Evolutionary conservation across 163 green algal genomes (phyloP).

Genomic region (Prototheca cutis): DNA sequence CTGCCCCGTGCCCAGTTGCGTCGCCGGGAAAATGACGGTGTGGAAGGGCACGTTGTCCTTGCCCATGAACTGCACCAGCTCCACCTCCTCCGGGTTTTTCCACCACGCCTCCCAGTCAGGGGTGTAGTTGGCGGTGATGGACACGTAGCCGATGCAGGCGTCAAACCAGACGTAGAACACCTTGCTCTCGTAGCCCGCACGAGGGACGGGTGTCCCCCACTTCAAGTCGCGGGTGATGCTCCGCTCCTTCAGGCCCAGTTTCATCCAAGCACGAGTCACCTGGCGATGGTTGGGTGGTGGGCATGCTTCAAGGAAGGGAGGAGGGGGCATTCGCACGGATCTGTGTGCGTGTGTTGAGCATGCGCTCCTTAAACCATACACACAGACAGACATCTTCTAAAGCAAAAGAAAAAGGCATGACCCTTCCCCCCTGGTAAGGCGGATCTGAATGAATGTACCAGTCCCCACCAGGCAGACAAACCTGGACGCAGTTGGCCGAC

Average conservation of each 20-base stretch:
- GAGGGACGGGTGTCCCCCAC: slow-evolving; percentile 88
- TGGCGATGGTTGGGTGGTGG: slow-evolving; percentile 11
- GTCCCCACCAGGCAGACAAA: too few species aligned
- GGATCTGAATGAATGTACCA: too few species aligned
- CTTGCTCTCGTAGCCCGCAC: slow-evolving; percentile 82
- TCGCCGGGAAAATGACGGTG: slow-evolving; percentile 95
- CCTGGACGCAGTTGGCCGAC: slow-evolving; percentile 83
- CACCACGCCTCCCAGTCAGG: slow-evolving; percentile 53
- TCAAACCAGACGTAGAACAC: slow-evolving; percentile 99
- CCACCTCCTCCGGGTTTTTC: slow-evolving; percentile 69
- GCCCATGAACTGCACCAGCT: slow-evolving; percentile 99
- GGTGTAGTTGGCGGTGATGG: slow-evolving; percentile 88
- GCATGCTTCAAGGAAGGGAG: neutral
- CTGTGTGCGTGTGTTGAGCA: too few species aligned
- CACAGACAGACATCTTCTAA: too few species aligned
- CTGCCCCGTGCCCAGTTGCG: slow-evolving; percentile 68
- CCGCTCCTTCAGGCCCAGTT: slow-evolving; percentile 81
- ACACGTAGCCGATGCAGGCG: slow-evolving; percentile 94
- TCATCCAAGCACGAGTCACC: slow-evolving; percentile 85
- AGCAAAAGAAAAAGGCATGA: too few species aligned
- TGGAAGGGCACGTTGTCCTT: slow-evolving; percentile 99
- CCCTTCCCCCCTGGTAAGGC: too few species aligned
- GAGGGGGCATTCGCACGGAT: neutral
- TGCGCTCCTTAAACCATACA: too few species aligned
- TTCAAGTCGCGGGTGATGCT: slow-evolving; percentile 97